Evolutionary conservation across 148 eudicot genomes (phyloP).

Genomic region (Mesembryanthemum crystallinum): DNA sequence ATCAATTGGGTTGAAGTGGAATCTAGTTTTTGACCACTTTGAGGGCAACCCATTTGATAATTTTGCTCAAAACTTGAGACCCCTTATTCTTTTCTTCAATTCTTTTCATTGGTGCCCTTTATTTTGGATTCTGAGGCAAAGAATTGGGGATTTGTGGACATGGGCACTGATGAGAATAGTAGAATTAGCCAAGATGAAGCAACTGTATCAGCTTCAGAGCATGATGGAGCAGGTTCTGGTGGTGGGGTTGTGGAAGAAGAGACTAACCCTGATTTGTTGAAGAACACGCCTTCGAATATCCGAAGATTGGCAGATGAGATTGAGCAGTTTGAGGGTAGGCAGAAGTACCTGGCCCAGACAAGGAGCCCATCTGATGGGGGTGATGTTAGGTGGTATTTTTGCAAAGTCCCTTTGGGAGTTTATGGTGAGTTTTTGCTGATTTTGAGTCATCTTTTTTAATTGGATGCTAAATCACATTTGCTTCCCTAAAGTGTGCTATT

Average conservation of each 20-base stretch:
- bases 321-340: conserved; percentile 81
- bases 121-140: conserved; percentile 16
- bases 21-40: background rate
- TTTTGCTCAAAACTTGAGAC: background rate
- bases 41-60: background rate
- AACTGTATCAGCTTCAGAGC: conserved; percentile 17
- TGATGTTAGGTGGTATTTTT: conserved; percentile 95
- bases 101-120: background rate
- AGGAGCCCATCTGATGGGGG: conserved; percentile 89
- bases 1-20: background rate
- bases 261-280: conserved; percentile 70
- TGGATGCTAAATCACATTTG: background rate
- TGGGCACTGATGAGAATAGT: conserved; percentile 18
- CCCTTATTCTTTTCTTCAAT: too few relatives aligned
- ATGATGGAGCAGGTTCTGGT: conserved; percentile 9
- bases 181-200: conserved; percentile 21
- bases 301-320: conserved; percentile 74
- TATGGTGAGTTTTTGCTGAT: conserved; percentile 48
- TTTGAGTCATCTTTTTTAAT: background rate
- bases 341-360: conserved; percentile 86
- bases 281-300: conserved; percentile 83
- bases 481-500: too few relatives aligned
- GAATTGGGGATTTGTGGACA: background rate
- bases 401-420: conserved; percentile 74
- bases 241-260: conserved; percentile 32